Base-by-base conservation (phyloP, 2,329 filamentous ascomycete genomes). In the Xylaria polymorpha region DNA sequence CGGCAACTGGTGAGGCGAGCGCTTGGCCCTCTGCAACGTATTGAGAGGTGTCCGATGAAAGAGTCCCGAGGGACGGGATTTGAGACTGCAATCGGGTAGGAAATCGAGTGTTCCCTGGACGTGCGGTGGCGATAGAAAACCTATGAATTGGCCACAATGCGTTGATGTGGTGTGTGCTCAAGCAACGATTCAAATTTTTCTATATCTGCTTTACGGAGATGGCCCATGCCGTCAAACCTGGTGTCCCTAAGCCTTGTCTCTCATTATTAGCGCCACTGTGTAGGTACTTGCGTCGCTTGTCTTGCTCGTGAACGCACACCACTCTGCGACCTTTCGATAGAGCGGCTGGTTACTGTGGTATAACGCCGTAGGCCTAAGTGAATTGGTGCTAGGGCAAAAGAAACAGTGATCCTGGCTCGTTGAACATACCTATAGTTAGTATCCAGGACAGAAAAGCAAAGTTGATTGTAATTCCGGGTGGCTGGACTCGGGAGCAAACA, bases 261-360 rank as follows among this genome's bases (percentile, higher is more conserved):
- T 9, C 18, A 20, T 22, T 12, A 7, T 22, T 39, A 1, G 14
- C 39, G 8, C 35, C 22, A 64, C 53, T 59, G 62, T 64, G 53
- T 59, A 58, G 43, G 22, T 64, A 64, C 62, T 51, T 64, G 9
- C n/a, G 5, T 8, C 32, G 6, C 10, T 15, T 59, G 61, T 64
- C n/a, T 15, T 5, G 3, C 10, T 12, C 18, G 59, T 44, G 50
- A 44, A 44, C 22, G 50, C n/a, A n/a, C 9, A 29, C 9, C 29
- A 22, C 29, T 22, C 41, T 20, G n/a, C 22, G 18, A 18, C 22
- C 4, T 4, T n/a, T 15, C 6, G n/a, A 46, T 9, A 12, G 18
- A 46, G 18, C 18, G 18, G 43, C 46, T 15, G 2, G 12, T 22
- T 15, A 8, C 46, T 20, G 43, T 20, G n/a, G 8, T 20, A 20